These are phyloP conservation scores for Emergomyces orientalis DNA, from an alignment of 2,329 filamentous ascomycete species.

Conservation along the genomic window DNA sequence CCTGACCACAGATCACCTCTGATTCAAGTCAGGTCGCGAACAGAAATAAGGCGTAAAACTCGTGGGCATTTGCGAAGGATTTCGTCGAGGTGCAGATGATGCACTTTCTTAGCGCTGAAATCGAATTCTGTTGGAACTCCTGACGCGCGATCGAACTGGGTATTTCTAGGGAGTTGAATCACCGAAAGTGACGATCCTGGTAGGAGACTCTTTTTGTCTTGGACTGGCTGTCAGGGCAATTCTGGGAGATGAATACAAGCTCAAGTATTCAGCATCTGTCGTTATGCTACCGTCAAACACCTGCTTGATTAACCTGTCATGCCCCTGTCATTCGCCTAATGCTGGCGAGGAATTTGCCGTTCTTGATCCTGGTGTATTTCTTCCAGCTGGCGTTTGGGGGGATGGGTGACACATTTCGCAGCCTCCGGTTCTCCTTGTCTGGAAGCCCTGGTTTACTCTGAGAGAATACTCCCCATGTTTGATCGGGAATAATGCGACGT, in stretches of 20 bases:
- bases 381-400: neutral
- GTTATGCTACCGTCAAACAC: neutral
- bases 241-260: neutral
- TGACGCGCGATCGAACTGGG: neutral
- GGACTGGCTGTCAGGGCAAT: neutral
- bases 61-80: too few species aligned
- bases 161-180: neutral
- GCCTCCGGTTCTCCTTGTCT: neutral
- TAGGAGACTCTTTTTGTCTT: neutral
- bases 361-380: neutral
- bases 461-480: neutral
- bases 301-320: neutral
- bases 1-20: too few species aligned
- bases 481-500: neutral
- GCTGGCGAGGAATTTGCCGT: neutral
- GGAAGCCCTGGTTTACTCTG: neutral
- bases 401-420: neutral
- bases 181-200: neutral
- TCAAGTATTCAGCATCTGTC: neutral
- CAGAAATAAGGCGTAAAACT: too few species aligned
- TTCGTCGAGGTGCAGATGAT: neutral
- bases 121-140: neutral
- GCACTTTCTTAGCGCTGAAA: neutral
- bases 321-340: neutral
- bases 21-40: neutral